phyloP scores from a whole-genome alignment of 306 rosid species.

The Malus sieversii region DNA sequence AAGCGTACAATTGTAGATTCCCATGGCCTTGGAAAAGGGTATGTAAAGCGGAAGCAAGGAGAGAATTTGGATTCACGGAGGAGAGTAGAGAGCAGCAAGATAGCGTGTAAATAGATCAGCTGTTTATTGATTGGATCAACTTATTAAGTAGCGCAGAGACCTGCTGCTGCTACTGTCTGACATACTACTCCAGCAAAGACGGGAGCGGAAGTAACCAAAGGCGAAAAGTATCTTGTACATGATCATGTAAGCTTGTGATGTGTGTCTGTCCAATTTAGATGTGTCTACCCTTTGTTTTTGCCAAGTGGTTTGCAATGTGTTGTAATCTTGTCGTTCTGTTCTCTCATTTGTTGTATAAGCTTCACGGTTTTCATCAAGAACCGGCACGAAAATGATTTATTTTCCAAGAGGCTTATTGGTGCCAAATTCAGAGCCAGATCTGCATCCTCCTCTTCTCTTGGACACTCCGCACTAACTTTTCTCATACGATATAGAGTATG shows the following conservation, averaged over 20 bases:
- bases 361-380: conserved; percentile 30
- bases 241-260: conserved; percentile 28
- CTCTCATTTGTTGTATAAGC: conserved; percentile 29
- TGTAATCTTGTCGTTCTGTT: conserved; percentile 24
- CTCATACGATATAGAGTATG: not conserved
- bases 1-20: conserved; percentile 20
- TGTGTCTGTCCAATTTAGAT: conserved; percentile 31
- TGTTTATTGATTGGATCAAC: conserved; percentile 30
- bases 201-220: conserved; percentile 23
- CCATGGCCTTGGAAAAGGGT: conserved; percentile 14
- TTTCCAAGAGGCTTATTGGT: not conserved
- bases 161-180: conserved; percentile 28
- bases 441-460: not conserved
- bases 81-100: conserved; percentile 42
- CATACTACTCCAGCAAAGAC: conserved; percentile 24
- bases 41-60: conserved; percentile 15
- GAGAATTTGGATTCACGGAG: conserved; percentile 23
- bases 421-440: not conserved
- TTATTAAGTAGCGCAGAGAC: conserved; percentile 31
- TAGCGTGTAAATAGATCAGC: conserved; percentile 55
- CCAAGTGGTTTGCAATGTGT: conserved; percentile 25
- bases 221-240: conserved; percentile 47
- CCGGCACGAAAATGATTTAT: not conserved
- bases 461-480: not conserved
- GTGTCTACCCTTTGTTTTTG: conserved; percentile 22